Base-by-base conservation (phyloP, 2,329 filamentous ascomycete genomes). In the Fusarium keratoplasticum region DNA sequence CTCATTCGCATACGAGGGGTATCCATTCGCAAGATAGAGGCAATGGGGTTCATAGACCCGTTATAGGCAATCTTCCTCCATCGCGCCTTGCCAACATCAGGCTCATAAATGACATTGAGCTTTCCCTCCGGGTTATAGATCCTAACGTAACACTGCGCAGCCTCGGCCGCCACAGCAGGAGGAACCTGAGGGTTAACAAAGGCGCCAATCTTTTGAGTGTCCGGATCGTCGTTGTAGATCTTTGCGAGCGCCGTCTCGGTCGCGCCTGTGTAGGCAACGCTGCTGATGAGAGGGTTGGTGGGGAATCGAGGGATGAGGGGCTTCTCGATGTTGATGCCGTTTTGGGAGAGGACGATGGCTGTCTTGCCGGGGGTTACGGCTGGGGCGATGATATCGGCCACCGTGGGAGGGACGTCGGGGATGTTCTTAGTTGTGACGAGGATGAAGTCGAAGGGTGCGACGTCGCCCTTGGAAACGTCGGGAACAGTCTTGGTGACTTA, bases 311-410 rank as follows among this genome's bases (percentile, higher is more conserved):
- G 65, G 20, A 88, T 76, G 22, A 91, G 76, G 0, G 89, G 88
- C 47, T 84, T 85, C 71, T 92, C 89, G 70, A 92, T 91, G 74
- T 91, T 90, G n/a, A 92, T 80, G 0, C 90, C 90, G 75, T 92
- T 92, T 70, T 92, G 90, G 6, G 90, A 81, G 8, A 92, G 84
- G 0, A 91, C 83, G 52, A 92, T 87, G 31, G 83, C 83, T 0
- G 89, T 90, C 27, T 85, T 81, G 2, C 82, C 83, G 1, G 84
- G 83, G 0, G 86, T 88, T 1, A 92, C 81, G 2, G 88, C 89
- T 0, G 88, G 87, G 0, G 78, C 76, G 29, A 91, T 86, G 35
- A 90, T 78, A 2, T 88, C 85, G 42, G 83, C 76, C 0, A 88
- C 80, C 0, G 81, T 83, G 0, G 90, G 89, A 1, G 82, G 80